These are phyloP conservation scores for Tetradesmus lagerheimii DNA, from an alignment of 139 green algal species.

Conservation along the genomic window DNA sequence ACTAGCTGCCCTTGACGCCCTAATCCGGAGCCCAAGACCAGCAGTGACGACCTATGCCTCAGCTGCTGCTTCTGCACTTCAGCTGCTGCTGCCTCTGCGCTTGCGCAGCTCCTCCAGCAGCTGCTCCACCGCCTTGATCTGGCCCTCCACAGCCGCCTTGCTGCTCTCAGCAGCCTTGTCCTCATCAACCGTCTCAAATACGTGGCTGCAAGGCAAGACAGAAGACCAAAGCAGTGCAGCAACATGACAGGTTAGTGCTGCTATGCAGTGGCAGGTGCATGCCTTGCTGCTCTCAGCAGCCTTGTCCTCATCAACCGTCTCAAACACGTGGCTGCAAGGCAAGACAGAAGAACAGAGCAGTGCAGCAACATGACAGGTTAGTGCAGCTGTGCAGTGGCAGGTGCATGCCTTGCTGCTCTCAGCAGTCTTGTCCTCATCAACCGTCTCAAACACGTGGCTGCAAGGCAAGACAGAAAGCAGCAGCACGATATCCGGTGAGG, in stretches of 20 bases:
- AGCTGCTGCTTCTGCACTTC: neutral
- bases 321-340: too few species aligned
- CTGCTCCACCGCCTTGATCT: constrained; percentile 39
- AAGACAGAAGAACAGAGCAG: neutral
- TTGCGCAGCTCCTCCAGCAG: constrained; percentile 40
- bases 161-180: neutral
- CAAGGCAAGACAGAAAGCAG: neutral
- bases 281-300: neutral
- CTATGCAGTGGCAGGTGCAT: neutral
- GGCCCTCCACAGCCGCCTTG: neutral
- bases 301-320: too few species aligned
- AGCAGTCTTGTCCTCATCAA: neutral
- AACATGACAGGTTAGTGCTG: neutral
- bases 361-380: neutral
- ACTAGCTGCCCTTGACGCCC: neutral
- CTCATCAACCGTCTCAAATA: constrained; percentile 66
- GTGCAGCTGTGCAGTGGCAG: neutral
- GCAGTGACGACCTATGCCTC: neutral
- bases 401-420: neutral
- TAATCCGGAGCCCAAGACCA: neutral
- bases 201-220: constrained; percentile 54
- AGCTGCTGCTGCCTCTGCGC: neutral
- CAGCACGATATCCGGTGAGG: too few species aligned
- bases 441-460: too few species aligned
- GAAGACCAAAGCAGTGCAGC: too few species aligned